Conservation (phyloP, 441 rosid genomes). For the Iberis amara region DNA sequence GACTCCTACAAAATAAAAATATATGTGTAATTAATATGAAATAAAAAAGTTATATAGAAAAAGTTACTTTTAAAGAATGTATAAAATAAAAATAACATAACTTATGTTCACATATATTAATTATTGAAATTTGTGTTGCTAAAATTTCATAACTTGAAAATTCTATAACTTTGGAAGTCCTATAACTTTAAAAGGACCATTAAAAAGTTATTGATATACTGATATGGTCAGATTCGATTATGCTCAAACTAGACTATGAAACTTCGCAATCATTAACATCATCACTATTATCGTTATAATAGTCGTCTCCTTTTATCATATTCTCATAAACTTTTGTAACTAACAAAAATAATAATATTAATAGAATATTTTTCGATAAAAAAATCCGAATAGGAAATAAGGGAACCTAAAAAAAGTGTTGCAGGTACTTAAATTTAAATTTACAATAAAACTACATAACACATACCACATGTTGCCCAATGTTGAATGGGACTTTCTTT, state of each 20-base stretch:
- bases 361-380: conserved; percentile 8
- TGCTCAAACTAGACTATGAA: no score
- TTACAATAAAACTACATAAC: neutral
- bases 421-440: neutral
- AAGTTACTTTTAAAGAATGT: no score
- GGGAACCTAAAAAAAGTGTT: neutral
- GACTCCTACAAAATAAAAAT: no score
- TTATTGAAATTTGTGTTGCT: no score
- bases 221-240: no score
- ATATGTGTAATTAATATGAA: no score
- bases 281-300: neutral
- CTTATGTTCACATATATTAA: no score
- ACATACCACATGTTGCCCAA: conserved; percentile 18
- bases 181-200: no score
- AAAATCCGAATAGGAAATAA: conserved; percentile 3
- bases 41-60: no score
- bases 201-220: no score
- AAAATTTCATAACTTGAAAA: no score
- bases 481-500: conserved; percentile 10
- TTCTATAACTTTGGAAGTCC: neutral
- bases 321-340: conserved; percentile 9
- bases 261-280: neutral
- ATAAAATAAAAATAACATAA: no score
- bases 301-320: neutral
- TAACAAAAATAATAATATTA: conserved; percentile 2